Percentiles rank a stretch among this genome's conserved stretches.
Conservation (phyloP, 176 grass and related monocot species). For the Oryza meyeriana region DNA sequence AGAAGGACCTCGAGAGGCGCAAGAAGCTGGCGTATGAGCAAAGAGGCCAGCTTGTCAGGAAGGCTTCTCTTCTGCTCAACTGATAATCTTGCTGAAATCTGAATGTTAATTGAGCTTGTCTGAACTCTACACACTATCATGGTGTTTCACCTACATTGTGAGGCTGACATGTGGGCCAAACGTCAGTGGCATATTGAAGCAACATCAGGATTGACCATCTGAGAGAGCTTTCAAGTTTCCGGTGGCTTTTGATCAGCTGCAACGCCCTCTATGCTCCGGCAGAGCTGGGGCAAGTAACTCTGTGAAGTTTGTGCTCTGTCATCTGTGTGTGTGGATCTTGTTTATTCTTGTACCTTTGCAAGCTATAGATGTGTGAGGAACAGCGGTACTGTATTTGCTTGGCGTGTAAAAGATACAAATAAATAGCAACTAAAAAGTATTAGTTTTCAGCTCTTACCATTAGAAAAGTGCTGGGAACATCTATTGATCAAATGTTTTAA, state of each 20-base stretch:
- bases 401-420: background rate
- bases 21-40: slow-evolving; percentile 11
- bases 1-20: slow-evolving; percentile 27
- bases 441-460: too few species aligned
- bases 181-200: background rate
- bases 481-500: too few species aligned
- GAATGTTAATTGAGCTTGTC: background rate
- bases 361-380: background rate
- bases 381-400: background rate
- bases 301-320: background rate
- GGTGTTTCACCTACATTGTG: background rate
- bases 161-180: background rate
- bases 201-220: too few species aligned
- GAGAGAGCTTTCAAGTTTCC: background rate
- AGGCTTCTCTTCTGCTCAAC: background rate
- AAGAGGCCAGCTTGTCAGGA: background rate
- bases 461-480: too few species aligned
- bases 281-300: background rate
- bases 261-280: background rate
- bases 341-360: background rate
- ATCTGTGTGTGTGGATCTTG: background rate
- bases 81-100: background rate
- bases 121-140: background rate
- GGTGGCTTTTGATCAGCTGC: background rate
- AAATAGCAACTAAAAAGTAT: background rate